Base-by-base conservation (phyloP, 2,329 filamentous ascomycete genomes). In the Geosmithia morbida region DNA sequence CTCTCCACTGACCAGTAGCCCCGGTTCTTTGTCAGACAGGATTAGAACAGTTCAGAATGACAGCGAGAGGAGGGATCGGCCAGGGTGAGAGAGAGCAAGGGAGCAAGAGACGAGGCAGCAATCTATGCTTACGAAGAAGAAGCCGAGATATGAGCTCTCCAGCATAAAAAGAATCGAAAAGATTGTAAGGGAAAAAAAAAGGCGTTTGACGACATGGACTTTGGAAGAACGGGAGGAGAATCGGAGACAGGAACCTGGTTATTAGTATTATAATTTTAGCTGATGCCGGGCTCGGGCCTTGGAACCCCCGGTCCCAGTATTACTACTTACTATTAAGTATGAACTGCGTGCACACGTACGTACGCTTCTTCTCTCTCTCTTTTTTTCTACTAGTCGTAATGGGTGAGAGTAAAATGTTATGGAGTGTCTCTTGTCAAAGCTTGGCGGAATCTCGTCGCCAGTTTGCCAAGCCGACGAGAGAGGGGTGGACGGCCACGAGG, bases 371-470 rank as follows among this genome's bases (percentile, higher is more conserved):
- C 22, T 5, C 22, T 26, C 22, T 26, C 8, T 26, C 8, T 26
- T 26, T 26, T 18, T 17, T 22, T 26, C 16, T 4, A 44, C 19
- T 26, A 26, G 2, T 26, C 22, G 22, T 26, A 26, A 26, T 26
- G 8, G 22, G 22, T 26, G 22, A 26, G 22, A 26, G 22, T 26
- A 26, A 26, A 26, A 26, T 26, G 22, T 26, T 26, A 37, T 37
- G 33, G 33, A 37, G 6, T 37, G 46, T 47, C 46, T 47, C 39
- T 46, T 46, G 46, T 20, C 26, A 26, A 39, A 41, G 16, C 46
- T 48, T 48, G 46, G 46, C 46, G 46, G 39, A 48, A 44, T 26
- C 44, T 44, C 41, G 20, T 43, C 18, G 40, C 40, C 46, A 33
- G 26, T 30, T 6, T 41, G 46, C 46, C 46, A 48, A 48, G 46